phyloP scores from a whole-genome alignment of 495 filamentous ascomycete species.

The Hypoxylon lienhwacheense region DNA sequence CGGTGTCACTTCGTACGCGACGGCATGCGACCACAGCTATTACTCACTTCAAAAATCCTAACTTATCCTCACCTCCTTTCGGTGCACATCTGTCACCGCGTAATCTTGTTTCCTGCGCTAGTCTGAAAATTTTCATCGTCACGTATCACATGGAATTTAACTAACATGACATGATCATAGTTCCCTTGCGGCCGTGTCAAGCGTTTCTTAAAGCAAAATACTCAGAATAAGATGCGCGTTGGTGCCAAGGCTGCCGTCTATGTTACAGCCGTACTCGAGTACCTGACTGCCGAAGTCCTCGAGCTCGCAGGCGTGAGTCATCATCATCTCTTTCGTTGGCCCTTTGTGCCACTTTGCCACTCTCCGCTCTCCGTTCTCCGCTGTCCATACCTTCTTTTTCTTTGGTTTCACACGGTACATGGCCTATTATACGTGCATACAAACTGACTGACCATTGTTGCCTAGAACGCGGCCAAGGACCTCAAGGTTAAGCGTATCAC shows the following conservation, averaged over 20 bases:
- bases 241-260: conserved; percentile 98
- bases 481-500: conserved; percentile 99
- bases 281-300: conserved; percentile 96
- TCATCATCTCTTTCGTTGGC: conserved; percentile 13
- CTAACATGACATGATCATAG: conserved; percentile 55
- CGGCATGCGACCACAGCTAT: not conserved
- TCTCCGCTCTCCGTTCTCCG: not conserved
- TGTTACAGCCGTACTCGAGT: conserved; percentile 97
- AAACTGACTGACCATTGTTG: conserved; percentile 24
- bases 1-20: too few relatives aligned
- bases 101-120: not conserved
- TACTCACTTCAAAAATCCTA: not conserved
- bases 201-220: conserved; percentile 99
- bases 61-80: not conserved
- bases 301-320: conserved; percentile 82
- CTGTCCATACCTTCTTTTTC: not conserved
- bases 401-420: not conserved
- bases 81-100: not conserved
- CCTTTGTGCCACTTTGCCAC: conserved; percentile 17
- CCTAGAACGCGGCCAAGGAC: conserved; percentile 92
- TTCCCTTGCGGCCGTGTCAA: conserved; percentile 99
- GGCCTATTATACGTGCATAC: not conserved
- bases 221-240: conserved; percentile 99
- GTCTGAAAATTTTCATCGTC: not conserved
- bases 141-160: not conserved